These are phyloP conservation scores for Rhizophlyctis rosea DNA, from an alignment of 192 early-diverging fungal genomes.

Conservation along the genomic window DNA sequence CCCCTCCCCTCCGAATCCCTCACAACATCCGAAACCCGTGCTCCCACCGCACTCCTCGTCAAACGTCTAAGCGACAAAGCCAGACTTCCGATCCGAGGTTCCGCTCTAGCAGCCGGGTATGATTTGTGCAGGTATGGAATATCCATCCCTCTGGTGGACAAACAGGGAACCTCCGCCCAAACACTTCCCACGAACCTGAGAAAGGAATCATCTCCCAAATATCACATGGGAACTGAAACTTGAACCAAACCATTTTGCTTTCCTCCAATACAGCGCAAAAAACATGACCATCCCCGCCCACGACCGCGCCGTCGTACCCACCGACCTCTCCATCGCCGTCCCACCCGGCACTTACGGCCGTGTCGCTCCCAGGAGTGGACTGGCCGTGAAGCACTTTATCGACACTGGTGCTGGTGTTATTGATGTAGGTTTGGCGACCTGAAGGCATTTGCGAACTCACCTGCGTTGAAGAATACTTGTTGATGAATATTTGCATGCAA, in stretches of 20 bases:
- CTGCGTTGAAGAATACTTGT: too few species aligned
- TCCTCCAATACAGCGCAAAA: constrained; percentile 25
- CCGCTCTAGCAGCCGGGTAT: constrained; percentile 82
- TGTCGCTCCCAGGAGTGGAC: constrained; percentile 88
- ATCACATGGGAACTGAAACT: too few species aligned
- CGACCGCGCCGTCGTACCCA: constrained; percentile 73
- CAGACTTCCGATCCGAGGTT: constrained; percentile 77
- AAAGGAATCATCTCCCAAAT: too few species aligned
- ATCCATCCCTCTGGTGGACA: not conserved
- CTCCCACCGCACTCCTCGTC: constrained; percentile 55
- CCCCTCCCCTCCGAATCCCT: not conserved
- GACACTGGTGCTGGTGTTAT: constrained; percentile 90
- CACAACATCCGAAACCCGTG: not conserved
- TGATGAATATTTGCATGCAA: too few species aligned
- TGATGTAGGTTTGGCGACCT: constrained; percentile 56
- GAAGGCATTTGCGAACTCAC: too few species aligned
- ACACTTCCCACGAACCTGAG: too few species aligned
- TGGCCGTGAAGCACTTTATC: constrained; percentile 87
- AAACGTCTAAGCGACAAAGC: constrained; percentile 71
- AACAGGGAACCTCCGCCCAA: not conserved
- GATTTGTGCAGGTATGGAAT: constrained; percentile 69
- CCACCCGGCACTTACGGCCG: constrained; percentile 90
- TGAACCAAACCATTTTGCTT: too few species aligned
- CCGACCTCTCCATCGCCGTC: constrained; percentile 81
- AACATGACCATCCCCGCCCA: constrained; percentile 66